Base-by-base conservation (phyloP, 2,329 filamentous ascomycete species). In the Dothistroma septosporum region DNA sequence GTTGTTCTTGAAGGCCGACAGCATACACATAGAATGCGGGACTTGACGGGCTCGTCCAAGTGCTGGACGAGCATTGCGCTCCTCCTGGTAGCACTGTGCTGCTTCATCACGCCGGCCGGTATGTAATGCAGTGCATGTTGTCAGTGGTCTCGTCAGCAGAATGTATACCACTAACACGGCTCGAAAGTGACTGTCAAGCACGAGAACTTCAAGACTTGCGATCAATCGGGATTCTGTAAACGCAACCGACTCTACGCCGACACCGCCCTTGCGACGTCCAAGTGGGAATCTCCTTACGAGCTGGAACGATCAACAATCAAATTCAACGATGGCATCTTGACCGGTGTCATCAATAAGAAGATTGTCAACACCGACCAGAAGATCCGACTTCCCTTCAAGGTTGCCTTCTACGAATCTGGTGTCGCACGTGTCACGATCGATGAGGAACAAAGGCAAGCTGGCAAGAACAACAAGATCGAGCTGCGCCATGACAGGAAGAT, bases 211-310 rank as follows among this genome's bases (percentile, higher is more conserved):
- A 99, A 97, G 75, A 96, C 89, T 70, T 99, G 94, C 79, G 80
- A 89, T 68, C 93, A 99, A 75, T 94, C 93, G 4, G 94, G 94
- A 70, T 99, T 99, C 80, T 99, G 94, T 79, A 94, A 92, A 75
- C 90, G 94, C 66, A 97, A 97, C 78, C 87, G 94, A 74, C 89
- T 85, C 44, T 92, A 90, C 74, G 94, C 94, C 73, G 92, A 97
- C 76, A 80, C 84, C 65, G 91, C 87, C 64, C 77, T 84, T 50
- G 79, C 85, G 47, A 78, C 85, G 59, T 86, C 85, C 62, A 82
- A 85, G 9, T 97, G 91, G 89, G 80, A 81, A 66, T 87, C 91
- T 8, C 93, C 93, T 0, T 99, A 97, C 78, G 81, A 83, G 65
- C 82, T 99, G 65, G 81, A 87, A 47, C 78, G 88, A 56, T 83